Evolutionary conservation across 1,284 basidiomycete genomes (phyloP).

Genomic region (Phylloporus sp.): DNA sequence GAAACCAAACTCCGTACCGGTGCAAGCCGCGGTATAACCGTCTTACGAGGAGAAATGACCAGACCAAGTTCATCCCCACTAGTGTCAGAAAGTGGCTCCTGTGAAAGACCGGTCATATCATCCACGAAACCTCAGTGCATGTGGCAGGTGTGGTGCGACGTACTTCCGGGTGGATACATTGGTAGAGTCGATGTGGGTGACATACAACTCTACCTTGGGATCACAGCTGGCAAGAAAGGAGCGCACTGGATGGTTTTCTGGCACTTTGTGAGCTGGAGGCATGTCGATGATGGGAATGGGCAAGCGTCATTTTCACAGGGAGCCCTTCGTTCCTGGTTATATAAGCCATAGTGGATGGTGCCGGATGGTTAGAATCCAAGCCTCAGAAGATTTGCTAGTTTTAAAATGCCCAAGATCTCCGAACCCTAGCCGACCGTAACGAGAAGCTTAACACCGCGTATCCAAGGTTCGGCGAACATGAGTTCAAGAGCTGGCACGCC

Average conservation of each 20-base stretch:
- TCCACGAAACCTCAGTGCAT: not conserved
- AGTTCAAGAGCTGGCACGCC: no score
- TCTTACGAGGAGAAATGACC: constrained; percentile 28
- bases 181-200: constrained; percentile 34
- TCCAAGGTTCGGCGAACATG: not conserved
- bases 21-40: constrained; percentile 28
- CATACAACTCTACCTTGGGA: constrained; percentile 30
- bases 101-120: constrained; percentile 9
- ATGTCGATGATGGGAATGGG: constrained; percentile 18
- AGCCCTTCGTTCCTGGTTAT: constrained; percentile 13
- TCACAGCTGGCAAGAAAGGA: constrained; percentile 24
- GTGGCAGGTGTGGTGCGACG: constrained; percentile 7
- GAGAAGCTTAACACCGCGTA: not conserved
- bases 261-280: constrained; percentile 30
- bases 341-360: constrained; percentile 24
- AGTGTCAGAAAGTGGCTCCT: constrained; percentile 34
- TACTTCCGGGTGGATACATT: constrained; percentile 28
- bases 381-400: no score
- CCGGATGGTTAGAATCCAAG: not conserved
- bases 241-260: constrained; percentile 29
- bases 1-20: constrained; percentile 34
- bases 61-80: constrained; percentile 31
- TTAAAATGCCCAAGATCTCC: no score
- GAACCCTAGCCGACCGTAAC: not conserved
- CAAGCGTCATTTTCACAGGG: constrained; percentile 13